Base-by-base conservation (phyloP, 768 basidiomycete species). In the Suillus brevipes region DNA sequence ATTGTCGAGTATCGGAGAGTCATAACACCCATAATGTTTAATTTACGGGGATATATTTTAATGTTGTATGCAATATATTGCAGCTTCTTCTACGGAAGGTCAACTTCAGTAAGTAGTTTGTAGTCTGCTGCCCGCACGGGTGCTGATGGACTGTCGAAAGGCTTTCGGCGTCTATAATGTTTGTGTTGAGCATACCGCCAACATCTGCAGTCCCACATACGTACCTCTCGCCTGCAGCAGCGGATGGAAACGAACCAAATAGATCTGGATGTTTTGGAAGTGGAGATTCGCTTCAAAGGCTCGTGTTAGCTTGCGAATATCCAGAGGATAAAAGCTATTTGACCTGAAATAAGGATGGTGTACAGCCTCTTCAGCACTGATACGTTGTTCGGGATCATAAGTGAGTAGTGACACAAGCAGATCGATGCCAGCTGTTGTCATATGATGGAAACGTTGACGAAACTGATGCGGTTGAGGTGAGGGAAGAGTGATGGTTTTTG, bases 181-280 rank as follows among this genome's bases (percentile, higher is more conserved):
- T 40, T 40, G 6, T 6, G 12, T 42, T 59, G 18, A 59, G 18
- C 12, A 42, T 18, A 18, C 3, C 12, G 28, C 40, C 38, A 40
- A 18, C 40, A 59, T 59, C 6, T 12, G 40, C 12, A 42, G 42
- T 18, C 58, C 58, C 6, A 23, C 52, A 61, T 13, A 81, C 87
- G 62, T 70, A 95, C 94, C 90, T 94, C 81, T 99, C 97, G 43
- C 97, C 97, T 20, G 96, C 97, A 28, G 97, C 97, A 31, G 91
- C 87, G 43, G 94, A 96, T 37, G 97, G 97, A 77, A 99, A 99
- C 3, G 94, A 96, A 2, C 92, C 87, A 78, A 99, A 99, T 65
- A 99, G 80, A 72, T 97, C 95, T 18, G 95, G 93, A 75, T 99
- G 96, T 74, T 99, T 99, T 0, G 97, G 97, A 43, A 93, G 78